Evolutionary conservation across 225 moss, liverwort and hornwort species (phyloP), one percentile per base, ranked within the genome.

Genomic region (Sphagnum tenellum): DNA sequence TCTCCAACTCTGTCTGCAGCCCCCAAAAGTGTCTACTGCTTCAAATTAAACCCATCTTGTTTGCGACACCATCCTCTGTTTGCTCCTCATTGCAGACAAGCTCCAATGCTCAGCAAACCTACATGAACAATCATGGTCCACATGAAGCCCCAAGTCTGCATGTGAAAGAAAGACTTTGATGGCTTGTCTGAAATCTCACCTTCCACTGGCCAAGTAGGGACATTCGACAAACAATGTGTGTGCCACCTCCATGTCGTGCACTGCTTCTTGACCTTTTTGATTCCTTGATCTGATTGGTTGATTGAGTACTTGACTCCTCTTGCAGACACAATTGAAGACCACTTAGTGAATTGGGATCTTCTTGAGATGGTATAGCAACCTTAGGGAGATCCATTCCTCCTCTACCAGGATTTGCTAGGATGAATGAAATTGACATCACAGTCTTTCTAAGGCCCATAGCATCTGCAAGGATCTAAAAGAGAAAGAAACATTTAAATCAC

Each of bases 361-460:
- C 57, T 44, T 50, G 46, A 54, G 5, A 29, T 9, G 62, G 54
- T 60, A 59, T 69, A 57, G 56, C 67, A 58, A 71, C 64, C 62
- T 53, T 56, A n/a, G 71, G 45, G 63, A 78, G 55, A 69, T 66
- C 54, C 56, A 72, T 5, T 67, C 90, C 90, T 56, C 93, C 90
- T 79, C 66, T 81, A 46, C 88, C 88, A 75, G 81, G 86, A 73
- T 80, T 84, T 62, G 90, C 73, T 61, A 88, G 63, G 10, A 94
- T 66, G 49, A 85, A 68, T 61, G 93, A 78, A 72, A 94, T 94
- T 7, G 69, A 82, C 93, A 94, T 94, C 63, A 94, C 90, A 9
- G 93, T 94, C 66, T 94, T 94, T n/a, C 93, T 90, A 70, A 94
- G 72, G 55, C 90, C 93, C 90, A 94, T 94, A 11, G 93, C 90